These are phyloP conservation scores for Neurospora sp. DNA, from an alignment of 495 filamentous ascomycete genomes.

Conservation along the genomic window DNA sequence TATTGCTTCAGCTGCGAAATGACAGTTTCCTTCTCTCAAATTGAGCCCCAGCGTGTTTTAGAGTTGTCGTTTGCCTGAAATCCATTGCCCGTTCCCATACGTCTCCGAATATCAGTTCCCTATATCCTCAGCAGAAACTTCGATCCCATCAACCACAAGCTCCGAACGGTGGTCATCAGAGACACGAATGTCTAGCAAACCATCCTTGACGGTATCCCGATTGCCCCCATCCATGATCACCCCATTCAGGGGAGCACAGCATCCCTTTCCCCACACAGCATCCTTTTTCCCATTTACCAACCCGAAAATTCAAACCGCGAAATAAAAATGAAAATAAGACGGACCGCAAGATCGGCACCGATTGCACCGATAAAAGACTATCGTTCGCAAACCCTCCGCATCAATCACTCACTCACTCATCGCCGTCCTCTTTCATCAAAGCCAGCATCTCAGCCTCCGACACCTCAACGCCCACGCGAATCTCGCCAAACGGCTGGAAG, in stretches of 20 bases:
- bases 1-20: not conserved
- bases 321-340: not conserved
- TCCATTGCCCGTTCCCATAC: not conserved
- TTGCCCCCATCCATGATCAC: too few relatives aligned
- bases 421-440: not conserved
- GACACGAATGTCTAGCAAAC: not conserved
- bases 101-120: not conserved
- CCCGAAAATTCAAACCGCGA: not conserved
- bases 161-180: not conserved
- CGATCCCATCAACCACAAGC: not conserved
- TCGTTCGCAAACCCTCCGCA: not conserved
- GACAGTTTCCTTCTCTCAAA: not conserved
- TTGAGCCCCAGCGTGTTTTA: not conserved
- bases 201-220: not conserved
- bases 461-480: slow-evolving; percentile 25
- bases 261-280: not conserved
- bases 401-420: not conserved
- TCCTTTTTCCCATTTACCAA: not conserved
- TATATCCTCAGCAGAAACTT: not conserved
- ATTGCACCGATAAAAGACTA: not conserved
- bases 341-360: not conserved
- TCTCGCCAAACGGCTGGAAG: slow-evolving; percentile 25
- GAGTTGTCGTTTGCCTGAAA: not conserved
- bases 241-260: too few relatives aligned
- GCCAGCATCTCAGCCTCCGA: not conserved